phyloP scores from a whole-genome alignment of 2,329 filamentous ascomycete genomes.

The Alternaria conjuncta region DNA sequence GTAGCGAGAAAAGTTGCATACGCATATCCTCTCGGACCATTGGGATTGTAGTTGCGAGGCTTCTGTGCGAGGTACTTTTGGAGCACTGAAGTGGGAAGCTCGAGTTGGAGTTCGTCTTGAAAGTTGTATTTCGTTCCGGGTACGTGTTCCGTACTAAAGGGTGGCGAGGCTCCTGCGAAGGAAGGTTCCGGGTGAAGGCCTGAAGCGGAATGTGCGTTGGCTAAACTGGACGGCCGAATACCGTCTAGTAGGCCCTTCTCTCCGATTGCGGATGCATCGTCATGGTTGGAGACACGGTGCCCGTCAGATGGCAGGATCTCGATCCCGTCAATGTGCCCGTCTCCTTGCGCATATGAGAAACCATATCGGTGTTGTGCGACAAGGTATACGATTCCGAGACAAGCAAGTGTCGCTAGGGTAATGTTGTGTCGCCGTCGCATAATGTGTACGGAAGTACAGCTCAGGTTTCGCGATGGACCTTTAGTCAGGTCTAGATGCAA shows the following conservation, averaged over 20 bases:
- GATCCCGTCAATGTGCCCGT: constrained; percentile 1
- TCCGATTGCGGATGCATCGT: not conserved
- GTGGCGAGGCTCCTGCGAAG: not conserved
- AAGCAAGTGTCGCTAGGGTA: constrained; percentile 9
- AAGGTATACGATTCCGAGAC: constrained; percentile 7
- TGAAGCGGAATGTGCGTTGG: not conserved
- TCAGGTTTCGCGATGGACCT: not conserved
- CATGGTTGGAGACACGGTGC: not conserved
- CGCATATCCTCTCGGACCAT: constrained; percentile 24
- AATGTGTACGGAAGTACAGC: not conserved
- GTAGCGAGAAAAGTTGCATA: constrained; percentile 46
- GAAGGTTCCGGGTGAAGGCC: not conserved
- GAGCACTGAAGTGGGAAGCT: constrained; percentile 26
- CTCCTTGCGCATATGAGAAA: not conserved
- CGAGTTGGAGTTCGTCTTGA: constrained; percentile 35
- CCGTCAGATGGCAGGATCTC: constrained; percentile 6
- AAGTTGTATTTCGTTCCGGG: constrained; percentile 29
- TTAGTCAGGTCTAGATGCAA: not conserved
- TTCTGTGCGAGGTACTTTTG: constrained; percentile 17
- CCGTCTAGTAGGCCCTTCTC: not conserved
- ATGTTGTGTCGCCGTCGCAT: constrained; percentile 17
- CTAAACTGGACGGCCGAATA: not conserved
- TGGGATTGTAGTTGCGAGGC: constrained; percentile 35
- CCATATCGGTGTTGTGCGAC: constrained; percentile 1
- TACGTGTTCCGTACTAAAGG: not conserved